A percentile compares a stretch with the other conserved stretches of the same genome.
These are phyloP conservation scores for Candida taoyuanica DNA, from an alignment of 805 yeast genomes.

Conservation along the genomic window DNA sequence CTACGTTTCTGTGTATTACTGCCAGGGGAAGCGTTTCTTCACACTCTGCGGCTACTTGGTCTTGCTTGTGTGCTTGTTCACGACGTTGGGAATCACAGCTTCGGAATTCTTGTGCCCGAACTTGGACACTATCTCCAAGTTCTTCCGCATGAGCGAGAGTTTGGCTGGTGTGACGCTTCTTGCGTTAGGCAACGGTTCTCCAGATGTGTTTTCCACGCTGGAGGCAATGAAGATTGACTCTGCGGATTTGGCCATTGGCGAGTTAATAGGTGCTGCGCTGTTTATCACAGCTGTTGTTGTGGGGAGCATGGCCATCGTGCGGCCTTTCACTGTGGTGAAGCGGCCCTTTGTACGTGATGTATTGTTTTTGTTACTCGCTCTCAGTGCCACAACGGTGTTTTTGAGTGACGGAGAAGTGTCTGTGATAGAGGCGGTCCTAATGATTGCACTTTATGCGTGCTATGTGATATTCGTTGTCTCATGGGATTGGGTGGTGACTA, in stretches of 20 bases:
- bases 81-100: constrained; percentile 74
- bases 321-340: constrained; percentile 58
- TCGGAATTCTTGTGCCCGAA: constrained; percentile 83
- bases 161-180: constrained; percentile 83
- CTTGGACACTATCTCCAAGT: constrained; percentile 59
- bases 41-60: constrained; percentile 7
- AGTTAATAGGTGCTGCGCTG: constrained; percentile 85
- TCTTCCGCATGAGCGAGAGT: constrained; percentile 66
- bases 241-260: constrained; percentile 80
- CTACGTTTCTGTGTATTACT: constrained; percentile 22
- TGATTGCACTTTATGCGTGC: constrained; percentile 50
- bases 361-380: constrained; percentile 45
- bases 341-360: constrained; percentile 42
- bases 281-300: constrained; percentile 80
- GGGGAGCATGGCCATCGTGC: constrained; percentile 70
- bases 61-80: constrained; percentile 42
- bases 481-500: constrained; percentile 23
- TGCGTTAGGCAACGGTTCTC: constrained; percentile 91
- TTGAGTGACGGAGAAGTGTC: constrained; percentile 57
- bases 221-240: constrained; percentile 72
- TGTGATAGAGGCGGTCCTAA: constrained; percentile 47
- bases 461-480: constrained; percentile 51
- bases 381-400: constrained; percentile 46
- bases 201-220: constrained; percentile 82
- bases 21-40: constrained; percentile 6